Percentiles rank a stretch among this genome's conserved stretches.
phyloP scores from a whole-genome alignment of 345 rosid species.

The Mercurialis annua region DNA sequence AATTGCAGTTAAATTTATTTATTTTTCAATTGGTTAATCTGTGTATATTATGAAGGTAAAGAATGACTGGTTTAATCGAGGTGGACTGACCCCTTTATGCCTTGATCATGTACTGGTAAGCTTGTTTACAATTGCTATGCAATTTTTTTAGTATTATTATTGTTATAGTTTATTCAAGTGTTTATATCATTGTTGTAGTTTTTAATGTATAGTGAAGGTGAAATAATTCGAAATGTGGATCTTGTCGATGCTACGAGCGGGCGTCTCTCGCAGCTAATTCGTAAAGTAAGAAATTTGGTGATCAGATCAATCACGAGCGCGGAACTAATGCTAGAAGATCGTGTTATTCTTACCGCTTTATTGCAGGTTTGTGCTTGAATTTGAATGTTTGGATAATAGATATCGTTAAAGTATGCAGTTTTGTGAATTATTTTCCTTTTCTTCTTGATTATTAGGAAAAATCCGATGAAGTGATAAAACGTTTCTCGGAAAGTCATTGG shows the following conservation, averaged over 20 bases:
- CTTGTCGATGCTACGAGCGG: constrained; percentile 52
- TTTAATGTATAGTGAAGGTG: constrained; percentile 83
- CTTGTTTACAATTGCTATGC: constrained; percentile 7
- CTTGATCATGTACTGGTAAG: constrained; percentile 79
- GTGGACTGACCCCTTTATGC: constrained; percentile 81
- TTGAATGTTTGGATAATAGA: too few species aligned
- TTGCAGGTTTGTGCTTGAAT: constrained; percentile 44
- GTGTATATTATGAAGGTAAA: constrained; percentile 49
- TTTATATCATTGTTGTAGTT: constrained; percentile 40
- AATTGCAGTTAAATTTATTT: constrained; percentile 7
- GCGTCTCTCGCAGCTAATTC: constrained; percentile 49
- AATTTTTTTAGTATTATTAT: background rate
- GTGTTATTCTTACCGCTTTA: constrained; percentile 41
- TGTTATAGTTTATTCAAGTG: background rate
- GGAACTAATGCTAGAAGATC: constrained; percentile 44
- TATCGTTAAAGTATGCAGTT: background rate
- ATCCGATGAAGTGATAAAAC: constrained; percentile 39
- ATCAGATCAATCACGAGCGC: constrained; percentile 36
- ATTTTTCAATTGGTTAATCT: background rate
- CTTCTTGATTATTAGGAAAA: constrained; percentile 40
- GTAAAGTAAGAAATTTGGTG: constrained; percentile 49
- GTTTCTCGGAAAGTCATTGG: constrained; percentile 56
- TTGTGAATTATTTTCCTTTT: background rate
- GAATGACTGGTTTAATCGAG: constrained; percentile 67
- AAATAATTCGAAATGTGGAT: constrained; percentile 44